Evolutionary conservation across 139 green algal species (phyloP).

Genomic region (Micractinium conductrix): DNA sequence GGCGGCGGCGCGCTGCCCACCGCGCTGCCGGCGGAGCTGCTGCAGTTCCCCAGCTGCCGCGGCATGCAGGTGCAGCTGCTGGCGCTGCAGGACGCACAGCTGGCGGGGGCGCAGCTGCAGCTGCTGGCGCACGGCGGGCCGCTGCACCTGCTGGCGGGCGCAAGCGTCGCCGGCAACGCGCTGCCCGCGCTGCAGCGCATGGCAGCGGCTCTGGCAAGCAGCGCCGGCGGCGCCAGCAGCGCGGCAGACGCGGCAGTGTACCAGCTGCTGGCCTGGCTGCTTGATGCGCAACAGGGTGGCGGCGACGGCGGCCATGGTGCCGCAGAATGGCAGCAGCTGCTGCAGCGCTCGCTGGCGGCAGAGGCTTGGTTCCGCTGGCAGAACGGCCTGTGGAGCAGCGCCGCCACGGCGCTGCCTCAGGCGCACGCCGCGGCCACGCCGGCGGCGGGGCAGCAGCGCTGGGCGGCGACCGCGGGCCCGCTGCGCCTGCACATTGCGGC

Average conservation of each 20-base stretch:
- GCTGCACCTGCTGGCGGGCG: slow-evolving; percentile 19
- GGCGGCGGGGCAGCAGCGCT: not conserved
- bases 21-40: slow-evolving; percentile 37
- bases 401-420: not conserved
- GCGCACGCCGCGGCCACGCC: not conserved
- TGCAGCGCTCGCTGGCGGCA: slow-evolving; percentile 62
- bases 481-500: slow-evolving; percentile 37
- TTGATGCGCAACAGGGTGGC: slow-evolving; percentile 48
- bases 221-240: slow-evolving; percentile 2
- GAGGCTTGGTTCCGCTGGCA: slow-evolving; percentile 86
- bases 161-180: not conserved
- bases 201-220: not conserved
- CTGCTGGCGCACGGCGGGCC: not conserved
- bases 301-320: not conserved
- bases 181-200: not conserved
- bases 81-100: slow-evolving; percentile 12
- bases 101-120: not conserved
- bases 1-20: slow-evolving; percentile 32
- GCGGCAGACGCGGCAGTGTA: slow-evolving; percentile 38
- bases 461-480: slow-evolving; percentile 17
- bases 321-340: slow-evolving; percentile 34
- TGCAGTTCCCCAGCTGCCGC: slow-evolving; percentile 32
- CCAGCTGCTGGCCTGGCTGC: slow-evolving; percentile 82
- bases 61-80: slow-evolving; percentile 60
- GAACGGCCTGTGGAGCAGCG: slow-evolving; percentile 44